Percentiles rank a stretch among this genome's conserved stretches.
phyloP scores from a whole-genome alignment of 78 protist species.

The Dictyostelium citrinum region DNA sequence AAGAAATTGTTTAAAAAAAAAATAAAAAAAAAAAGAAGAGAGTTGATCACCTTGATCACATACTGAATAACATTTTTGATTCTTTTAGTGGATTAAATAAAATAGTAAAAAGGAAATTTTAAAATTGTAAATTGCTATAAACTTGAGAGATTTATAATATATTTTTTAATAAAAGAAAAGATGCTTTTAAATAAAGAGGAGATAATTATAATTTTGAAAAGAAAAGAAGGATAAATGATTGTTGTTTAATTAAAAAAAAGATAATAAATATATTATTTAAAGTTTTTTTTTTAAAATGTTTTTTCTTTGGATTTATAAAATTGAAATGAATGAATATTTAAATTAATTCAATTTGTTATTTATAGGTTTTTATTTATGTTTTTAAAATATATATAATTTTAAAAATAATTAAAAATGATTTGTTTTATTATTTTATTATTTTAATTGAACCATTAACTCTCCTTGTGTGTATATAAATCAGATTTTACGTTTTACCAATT shows the following conservation, averaged over 20 bases:
- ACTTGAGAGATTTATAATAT: background rate
- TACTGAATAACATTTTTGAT: background rate
- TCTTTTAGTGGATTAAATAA: background rate
- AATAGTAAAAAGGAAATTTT: background rate
- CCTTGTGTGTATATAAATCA: background rate
- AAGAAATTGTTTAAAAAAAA: no score
- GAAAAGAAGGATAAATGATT: background rate
- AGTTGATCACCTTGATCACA: background rate
- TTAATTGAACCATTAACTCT: background rate
- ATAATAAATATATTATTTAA: background rate
- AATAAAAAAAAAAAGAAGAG: background rate
- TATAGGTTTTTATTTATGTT: background rate
- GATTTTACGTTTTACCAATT: background rate
- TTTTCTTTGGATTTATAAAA: background rate
- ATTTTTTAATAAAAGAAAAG: background rate
- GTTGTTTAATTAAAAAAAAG: background rate
- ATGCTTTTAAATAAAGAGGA: background rate
- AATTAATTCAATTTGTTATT: background rate
- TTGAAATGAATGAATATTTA: background rate
- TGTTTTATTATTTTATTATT: background rate
- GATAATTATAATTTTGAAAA: background rate
- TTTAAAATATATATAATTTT: background rate
- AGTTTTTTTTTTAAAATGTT: background rate
- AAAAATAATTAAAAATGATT: background rate
- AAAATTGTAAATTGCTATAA: background rate